Evolutionary conservation across 768 basidiomycete genomes (phyloP).

Genomic region (Tricholoma hemisulphureum): DNA sequence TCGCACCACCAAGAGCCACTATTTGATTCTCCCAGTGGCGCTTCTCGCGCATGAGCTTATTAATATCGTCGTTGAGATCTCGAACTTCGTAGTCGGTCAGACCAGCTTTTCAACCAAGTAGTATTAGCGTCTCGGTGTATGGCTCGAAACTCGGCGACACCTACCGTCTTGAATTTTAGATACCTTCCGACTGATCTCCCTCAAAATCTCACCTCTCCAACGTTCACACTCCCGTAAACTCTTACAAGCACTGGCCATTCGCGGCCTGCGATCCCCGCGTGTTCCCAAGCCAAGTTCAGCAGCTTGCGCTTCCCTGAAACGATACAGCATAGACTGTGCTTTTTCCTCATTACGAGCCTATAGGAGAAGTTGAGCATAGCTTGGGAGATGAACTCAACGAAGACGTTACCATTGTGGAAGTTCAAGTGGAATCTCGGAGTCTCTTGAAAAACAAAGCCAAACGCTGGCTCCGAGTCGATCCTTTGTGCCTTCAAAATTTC

Average conservation of each 20-base stretch:
- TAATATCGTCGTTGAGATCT: constrained; percentile 97
- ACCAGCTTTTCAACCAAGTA: constrained; percentile 55
- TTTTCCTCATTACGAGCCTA: constrained; percentile 99
- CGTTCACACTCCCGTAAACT: constrained; percentile 91
- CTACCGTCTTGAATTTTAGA: constrained; percentile 95
- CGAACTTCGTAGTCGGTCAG: constrained; percentile 94
- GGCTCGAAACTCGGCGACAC: constrained; percentile 50
- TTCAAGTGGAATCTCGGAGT: constrained; percentile 7
- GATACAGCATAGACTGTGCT: constrained; percentile 63
- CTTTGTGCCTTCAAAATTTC: background rate
- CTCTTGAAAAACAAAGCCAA: constrained; percentile 20
- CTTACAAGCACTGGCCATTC: constrained; percentile 91
- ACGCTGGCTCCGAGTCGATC: constrained; percentile 6
- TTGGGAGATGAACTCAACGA: background rate
- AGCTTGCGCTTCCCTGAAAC: constrained; percentile 95
- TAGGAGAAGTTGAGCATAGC: background rate
- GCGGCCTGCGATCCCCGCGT: constrained; percentile 79
- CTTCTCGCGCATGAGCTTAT: constrained; percentile 92
- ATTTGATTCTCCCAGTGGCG: constrained; percentile 98
- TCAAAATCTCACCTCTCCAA: constrained; percentile 92
- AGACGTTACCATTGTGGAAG: constrained; percentile 15
- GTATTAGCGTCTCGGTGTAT: constrained; percentile 48
- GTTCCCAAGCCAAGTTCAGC: constrained; percentile 92
- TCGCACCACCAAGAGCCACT: constrained; percentile 92
- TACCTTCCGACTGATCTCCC: constrained; percentile 94